phyloP scores from a whole-genome alignment of 2,329 filamentous ascomycete species.

The Blumeriella jaapii region DNA sequence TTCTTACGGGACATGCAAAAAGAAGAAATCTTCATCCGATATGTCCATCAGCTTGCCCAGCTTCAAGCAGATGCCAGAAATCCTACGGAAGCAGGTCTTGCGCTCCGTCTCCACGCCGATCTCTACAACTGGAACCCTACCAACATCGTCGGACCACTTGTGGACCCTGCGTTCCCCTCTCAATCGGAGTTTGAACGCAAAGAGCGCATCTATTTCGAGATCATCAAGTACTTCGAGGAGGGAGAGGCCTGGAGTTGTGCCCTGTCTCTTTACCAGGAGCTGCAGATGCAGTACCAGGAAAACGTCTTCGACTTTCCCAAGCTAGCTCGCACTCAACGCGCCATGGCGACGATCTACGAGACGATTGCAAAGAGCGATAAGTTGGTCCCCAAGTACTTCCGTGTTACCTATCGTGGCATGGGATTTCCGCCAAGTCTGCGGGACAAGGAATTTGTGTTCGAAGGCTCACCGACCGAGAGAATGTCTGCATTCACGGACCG shows the following conservation, averaged over 20 bases:
- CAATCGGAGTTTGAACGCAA: slow-evolving; percentile 89
- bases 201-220: slow-evolving; percentile 82
- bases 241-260: slow-evolving; percentile 91
- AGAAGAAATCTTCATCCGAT: slow-evolving; percentile 91
- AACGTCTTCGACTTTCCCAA: slow-evolving; percentile 88
- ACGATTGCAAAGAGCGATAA: slow-evolving; percentile 73
- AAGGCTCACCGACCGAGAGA: slow-evolving; percentile 66
- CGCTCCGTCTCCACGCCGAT: slow-evolving; percentile 81
- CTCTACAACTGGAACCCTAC: slow-evolving; percentile 83
- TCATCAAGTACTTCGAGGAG: slow-evolving; percentile 90
- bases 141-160: slow-evolving; percentile 50
- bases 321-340: slow-evolving; percentile 75
- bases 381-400: slow-evolving; percentile 75
- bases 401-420: slow-evolving; percentile 78
- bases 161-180: slow-evolving; percentile 65
- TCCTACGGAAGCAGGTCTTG: slow-evolving; percentile 77
- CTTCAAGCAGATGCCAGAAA: slow-evolving; percentile 68
- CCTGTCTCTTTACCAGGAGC: slow-evolving; percentile 76
- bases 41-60: slow-evolving; percentile 81
- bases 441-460: slow-evolving; percentile 88
- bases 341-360: slow-evolving; percentile 89
- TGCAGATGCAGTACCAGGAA: slow-evolving; percentile 81
- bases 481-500: slow-evolving; percentile 76
- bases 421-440: slow-evolving; percentile 72
- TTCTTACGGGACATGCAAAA: slow-evolving; percentile 95